A percentile compares a stretch with the other conserved stretches of the same genome.
Conservation (phyloP, 228 moss, liverwort and hornwort species). For the Sphagnum fallax region DNA sequence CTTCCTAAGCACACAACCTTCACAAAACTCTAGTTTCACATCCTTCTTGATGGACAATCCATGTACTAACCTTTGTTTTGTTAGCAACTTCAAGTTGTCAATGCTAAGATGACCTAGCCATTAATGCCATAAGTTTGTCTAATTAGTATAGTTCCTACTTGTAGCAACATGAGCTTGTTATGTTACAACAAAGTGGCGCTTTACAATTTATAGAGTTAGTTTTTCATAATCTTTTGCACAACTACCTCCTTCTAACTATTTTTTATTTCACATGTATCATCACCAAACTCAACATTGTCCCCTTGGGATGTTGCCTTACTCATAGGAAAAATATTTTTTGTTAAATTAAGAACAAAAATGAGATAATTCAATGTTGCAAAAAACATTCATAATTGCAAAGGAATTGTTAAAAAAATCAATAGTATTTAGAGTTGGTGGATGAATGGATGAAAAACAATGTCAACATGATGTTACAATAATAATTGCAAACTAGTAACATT, state of each 20-base stretch:
- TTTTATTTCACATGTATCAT: neutral
- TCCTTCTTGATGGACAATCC: too few species aligned
- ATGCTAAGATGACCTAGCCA: too few species aligned
- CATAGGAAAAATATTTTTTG: neutral
- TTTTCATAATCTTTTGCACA: neutral
- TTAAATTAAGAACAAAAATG: neutral
- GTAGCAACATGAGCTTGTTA: neutral
- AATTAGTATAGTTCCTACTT: neutral
- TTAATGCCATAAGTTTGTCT: neutral
- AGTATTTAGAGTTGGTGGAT: too few species aligned
- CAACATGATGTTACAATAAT: too few species aligned
- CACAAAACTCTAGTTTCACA: too few species aligned
- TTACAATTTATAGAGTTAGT: neutral
- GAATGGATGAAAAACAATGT: too few species aligned
- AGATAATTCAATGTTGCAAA: neutral
- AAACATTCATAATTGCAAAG: neutral
- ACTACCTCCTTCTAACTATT: neutral
- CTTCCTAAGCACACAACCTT: too few species aligned
- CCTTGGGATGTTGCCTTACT: neutral
- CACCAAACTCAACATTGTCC: neutral
- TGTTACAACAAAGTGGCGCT: neutral
- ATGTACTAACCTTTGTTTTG: too few species aligned
- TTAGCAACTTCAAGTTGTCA: too few species aligned
- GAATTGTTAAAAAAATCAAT: too few species aligned
- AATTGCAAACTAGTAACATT: too few species aligned